Evolutionary conservation across 2,329 filamentous ascomycete species (phyloP).

Genomic region (Penicillium janthinellum): DNA sequence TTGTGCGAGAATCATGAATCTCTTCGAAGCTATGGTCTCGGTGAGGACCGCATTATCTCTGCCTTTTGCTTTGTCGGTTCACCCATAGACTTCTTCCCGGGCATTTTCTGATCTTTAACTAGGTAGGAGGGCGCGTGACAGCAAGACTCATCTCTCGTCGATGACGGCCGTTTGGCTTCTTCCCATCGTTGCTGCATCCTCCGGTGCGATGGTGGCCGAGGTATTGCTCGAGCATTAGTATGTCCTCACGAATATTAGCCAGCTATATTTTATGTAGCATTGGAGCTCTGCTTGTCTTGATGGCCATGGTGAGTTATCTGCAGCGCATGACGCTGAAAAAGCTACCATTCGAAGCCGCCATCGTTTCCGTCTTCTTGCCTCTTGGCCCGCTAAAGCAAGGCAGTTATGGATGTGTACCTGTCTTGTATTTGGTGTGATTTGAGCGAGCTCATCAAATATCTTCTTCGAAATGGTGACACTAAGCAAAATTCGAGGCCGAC

Average conservation of each 20-base stretch:
- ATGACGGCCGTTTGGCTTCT: constrained; percentile 70
- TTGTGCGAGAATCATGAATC: constrained; percentile 63
- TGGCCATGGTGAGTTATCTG: constrained; percentile 69
- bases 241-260: constrained; percentile 40
- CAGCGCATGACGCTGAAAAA: constrained; percentile 68
- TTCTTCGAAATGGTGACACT: constrained; percentile 37
- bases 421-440: not conserved
- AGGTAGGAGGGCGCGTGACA: constrained; percentile 27
- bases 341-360: constrained; percentile 67
- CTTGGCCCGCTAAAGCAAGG: constrained; percentile 69
- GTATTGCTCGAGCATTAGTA: constrained; percentile 51
- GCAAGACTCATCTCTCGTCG: constrained; percentile 46
- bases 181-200: constrained; percentile 67
- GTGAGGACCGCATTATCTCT: constrained; percentile 57
- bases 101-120: not conserved
- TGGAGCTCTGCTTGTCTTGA: constrained; percentile 62
- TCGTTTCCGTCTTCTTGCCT: constrained; percentile 64
- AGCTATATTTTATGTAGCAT: constrained; percentile 72
- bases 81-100: not conserved
- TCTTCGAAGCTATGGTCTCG: constrained; percentile 55
- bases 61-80: constrained; percentile 58
- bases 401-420: constrained; percentile 52
- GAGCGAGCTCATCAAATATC: constrained; percentile 10
- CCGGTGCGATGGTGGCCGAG: constrained; percentile 64
- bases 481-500: constrained; percentile 33